Evolutionary conservation across 139 green algal species (phyloP).

Genomic region (Chlamydomonas applanata): DNA sequence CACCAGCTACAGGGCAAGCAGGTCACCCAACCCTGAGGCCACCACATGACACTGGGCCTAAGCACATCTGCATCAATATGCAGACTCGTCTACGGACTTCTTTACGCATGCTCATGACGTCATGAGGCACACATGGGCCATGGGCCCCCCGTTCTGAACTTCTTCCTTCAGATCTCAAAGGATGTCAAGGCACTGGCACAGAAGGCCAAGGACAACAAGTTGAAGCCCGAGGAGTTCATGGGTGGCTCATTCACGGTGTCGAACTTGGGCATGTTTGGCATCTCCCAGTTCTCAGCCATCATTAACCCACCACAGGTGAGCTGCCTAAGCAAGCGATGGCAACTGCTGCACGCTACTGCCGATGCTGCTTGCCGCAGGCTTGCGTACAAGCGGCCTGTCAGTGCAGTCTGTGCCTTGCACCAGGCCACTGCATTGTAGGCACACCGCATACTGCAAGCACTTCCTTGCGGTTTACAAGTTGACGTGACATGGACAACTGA

Average conservation of each 20-base stretch:
- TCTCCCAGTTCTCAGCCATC: conserved; percentile 86
- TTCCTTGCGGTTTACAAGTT: not conserved
- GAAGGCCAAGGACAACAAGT: conserved; percentile 77
- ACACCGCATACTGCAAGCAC: not conserved
- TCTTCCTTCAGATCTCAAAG: conserved; percentile 11
- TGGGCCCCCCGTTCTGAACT: too few relatives aligned
- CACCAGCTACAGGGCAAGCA: too few relatives aligned
- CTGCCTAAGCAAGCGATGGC: not conserved
- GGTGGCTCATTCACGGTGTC: conserved; percentile 86
- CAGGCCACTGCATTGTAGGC: not conserved
- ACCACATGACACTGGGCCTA: too few relatives aligned
- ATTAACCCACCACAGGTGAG: conserved; percentile 87
- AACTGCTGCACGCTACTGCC: not conserved
- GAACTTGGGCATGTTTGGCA: conserved; percentile 93
- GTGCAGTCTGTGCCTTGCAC: not conserved
- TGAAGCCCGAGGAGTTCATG: conserved; percentile 91
- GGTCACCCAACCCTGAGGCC: too few relatives aligned
- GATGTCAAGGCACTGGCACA: conserved; percentile 76
- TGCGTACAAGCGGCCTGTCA: too few relatives aligned
- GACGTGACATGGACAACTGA: not conserved
- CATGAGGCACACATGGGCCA: too few relatives aligned
- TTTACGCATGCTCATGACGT: too few relatives aligned
- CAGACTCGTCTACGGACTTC: too few relatives aligned
- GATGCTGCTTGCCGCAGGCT: too few relatives aligned
- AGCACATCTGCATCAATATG: too few relatives aligned